These are phyloP conservation scores for Rhizomucor pusillus DNA, from an alignment of 371 early-diverging fungal species.

Conservation along the genomic window DNA sequence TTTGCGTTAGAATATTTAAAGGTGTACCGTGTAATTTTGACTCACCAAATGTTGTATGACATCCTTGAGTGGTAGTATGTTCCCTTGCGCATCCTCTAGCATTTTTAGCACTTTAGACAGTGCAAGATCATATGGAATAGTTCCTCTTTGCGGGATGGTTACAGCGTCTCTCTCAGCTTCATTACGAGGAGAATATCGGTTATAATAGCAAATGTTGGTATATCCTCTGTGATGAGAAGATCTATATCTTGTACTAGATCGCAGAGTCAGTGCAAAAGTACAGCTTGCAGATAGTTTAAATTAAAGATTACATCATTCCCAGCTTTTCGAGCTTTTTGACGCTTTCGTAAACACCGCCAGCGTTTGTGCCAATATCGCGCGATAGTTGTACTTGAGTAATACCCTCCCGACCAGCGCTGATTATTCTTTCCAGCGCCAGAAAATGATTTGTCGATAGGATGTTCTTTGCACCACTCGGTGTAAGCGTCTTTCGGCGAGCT, in stretches of 20 bases:
- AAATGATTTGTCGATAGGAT: not conserved
- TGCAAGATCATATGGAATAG: not conserved
- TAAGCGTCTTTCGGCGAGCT: too few relatives aligned
- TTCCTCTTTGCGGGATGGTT: not conserved
- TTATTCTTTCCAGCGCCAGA: slow-evolving; percentile 1
- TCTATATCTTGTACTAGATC: not conserved
- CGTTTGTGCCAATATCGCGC: not conserved
- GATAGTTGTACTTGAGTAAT: slow-evolving; percentile 4
- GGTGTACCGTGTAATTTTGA: not conserved
- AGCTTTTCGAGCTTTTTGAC: slow-evolving; percentile 8
- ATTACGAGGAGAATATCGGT: slow-evolving; percentile 5
- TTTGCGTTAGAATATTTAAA: not conserved
- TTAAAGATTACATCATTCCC: slow-evolving; percentile 11
- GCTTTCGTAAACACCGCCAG: not conserved
- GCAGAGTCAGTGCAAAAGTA: not conserved
- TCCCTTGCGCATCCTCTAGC: slow-evolving; percentile 1
- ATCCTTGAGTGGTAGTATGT: slow-evolving; percentile 6
- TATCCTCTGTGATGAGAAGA: not conserved
- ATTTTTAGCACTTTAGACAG: slow-evolving; percentile 3
- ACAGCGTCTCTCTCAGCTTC: not conserved
- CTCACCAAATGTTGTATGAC: slow-evolving; percentile 7
- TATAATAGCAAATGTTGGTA: slow-evolving; percentile 10
- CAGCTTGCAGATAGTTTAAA: too few relatives aligned
- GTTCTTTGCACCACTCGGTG: too few relatives aligned
- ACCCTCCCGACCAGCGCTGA: not conserved